These are phyloP conservation scores for Pseudogymnoascus destructans DNA, from an alignment of 2,329 filamentous ascomycete species.

Conservation along the genomic window DNA sequence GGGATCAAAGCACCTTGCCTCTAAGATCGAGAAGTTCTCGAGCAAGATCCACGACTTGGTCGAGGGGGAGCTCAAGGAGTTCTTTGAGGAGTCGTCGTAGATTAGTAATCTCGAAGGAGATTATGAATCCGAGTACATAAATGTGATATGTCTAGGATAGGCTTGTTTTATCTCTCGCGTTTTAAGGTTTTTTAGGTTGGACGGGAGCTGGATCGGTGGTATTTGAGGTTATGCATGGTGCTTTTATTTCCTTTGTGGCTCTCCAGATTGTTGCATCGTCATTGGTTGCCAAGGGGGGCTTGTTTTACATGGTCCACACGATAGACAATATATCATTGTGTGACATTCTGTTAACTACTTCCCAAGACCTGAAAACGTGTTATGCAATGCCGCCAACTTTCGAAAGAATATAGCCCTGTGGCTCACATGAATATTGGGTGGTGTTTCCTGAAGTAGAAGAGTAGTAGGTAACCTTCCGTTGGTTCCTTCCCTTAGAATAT, in stretches of 20 bases:
- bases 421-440: neutral
- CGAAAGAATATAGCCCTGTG: neutral
- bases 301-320: neutral
- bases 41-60: conserved; percentile 50
- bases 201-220: conserved; percentile 21
- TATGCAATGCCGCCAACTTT: neutral
- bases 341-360: neutral
- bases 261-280: neutral
- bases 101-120: conserved; percentile 19
- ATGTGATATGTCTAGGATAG: conserved; percentile 8
- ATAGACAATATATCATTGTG: conserved; percentile 8
- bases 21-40: conserved; percentile 47
- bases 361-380: neutral
- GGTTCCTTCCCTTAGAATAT: neutral
- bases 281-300: neutral
- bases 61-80: conserved; percentile 47
- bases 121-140: neutral
- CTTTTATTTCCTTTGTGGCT: conserved; percentile 15
- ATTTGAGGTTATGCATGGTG: conserved; percentile 23
- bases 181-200: conserved; percentile 22
- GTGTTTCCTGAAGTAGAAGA: neutral
- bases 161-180: conserved; percentile 13
- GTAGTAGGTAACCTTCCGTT: neutral
- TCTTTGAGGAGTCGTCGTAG: conserved; percentile 35
- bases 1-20: conserved; percentile 38